These are phyloP conservation scores for Lipomyces kockii DNA, from an alignment of 805 yeast genomes.

Conservation along the genomic window DNA sequence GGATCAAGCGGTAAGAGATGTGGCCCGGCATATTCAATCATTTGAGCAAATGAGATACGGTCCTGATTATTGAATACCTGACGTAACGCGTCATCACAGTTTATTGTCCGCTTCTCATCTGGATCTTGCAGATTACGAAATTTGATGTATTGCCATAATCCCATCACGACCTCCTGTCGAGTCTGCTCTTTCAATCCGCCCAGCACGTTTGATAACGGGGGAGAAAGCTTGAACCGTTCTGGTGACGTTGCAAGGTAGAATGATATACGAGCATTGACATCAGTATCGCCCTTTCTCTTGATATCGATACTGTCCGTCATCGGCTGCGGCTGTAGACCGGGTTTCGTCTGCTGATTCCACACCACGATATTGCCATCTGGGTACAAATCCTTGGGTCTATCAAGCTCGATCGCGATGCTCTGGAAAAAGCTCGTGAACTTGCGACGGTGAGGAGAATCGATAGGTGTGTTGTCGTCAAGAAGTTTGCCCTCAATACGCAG, in stretches of 20 bases:
- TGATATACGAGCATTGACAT: conserved; percentile 70
- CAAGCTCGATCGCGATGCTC: conserved; percentile 81
- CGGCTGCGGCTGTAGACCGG: conserved; percentile 38
- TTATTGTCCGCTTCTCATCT: conserved; percentile 60
- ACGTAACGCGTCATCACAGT: conserved; percentile 55
- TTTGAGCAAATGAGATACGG: conserved; percentile 66
- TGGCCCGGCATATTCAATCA: conserved; percentile 69
- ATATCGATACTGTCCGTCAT: conserved; percentile 80
- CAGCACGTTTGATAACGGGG: conserved; percentile 67
- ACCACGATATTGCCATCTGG: conserved; percentile 63
- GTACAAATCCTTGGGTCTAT: conserved; percentile 41
- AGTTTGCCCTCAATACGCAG: conserved; percentile 86
- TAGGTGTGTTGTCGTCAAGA: conserved; percentile 55
- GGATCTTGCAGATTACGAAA: conserved; percentile 65
- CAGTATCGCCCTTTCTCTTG: conserved; percentile 72
- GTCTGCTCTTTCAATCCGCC: conserved; percentile 75
- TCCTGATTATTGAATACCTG: conserved; percentile 55
- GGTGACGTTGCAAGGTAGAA: conserved; percentile 82
- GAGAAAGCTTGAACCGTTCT: conserved; percentile 64
- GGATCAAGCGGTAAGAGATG: conserved; percentile 82
- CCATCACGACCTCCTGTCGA: conserved; percentile 81
- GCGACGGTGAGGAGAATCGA: conserved; percentile 56
- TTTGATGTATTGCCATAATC: conserved; percentile 76
- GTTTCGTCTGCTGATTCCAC: conserved; percentile 76
- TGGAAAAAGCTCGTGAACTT: conserved; percentile 81